Evolutionary conservation across 2,329 filamentous ascomycete species (phyloP), one percentile per base, ranked within the genome.

Genomic region (Trichoderma aggressivum): DNA sequence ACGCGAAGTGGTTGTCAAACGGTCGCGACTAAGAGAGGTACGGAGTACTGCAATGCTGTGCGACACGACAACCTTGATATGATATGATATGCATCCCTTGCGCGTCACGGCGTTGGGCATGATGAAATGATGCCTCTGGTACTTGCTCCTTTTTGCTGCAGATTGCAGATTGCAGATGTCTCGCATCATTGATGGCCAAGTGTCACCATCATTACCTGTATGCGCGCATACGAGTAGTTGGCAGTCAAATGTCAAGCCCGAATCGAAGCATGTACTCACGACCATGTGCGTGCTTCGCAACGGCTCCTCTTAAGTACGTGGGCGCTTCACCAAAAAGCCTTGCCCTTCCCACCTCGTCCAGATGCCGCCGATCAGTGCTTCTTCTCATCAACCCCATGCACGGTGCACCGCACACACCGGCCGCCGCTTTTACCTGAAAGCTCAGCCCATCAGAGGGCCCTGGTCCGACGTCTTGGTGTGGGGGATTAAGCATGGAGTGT

Each of bases 361-460:
- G 8, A 66, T 70, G 21, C 39, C 30, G 69, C 55, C 26, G 69
- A 71, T 66, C 69, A 60, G 39, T 61, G 43, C 67, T 62, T 53
- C 58, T 61, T 53, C 67, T 64, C 60, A 34, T 59, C 60, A 43
- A n/a, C 12, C 14, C 14, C 53, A 50, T 65, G 61, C 70, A 65
- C 53, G 55, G 55, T 66, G 26, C 62, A 61, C 70, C 43, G 55
- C 70, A 61, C 43, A 64, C 14, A 30, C 62, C 43, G 21, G 61
- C 11, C 56, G 21, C 61, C 55, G 61, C 36, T 43, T 18, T 60
- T 28, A 55, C 62, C 62, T 71, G 70, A 66, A 66, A 65, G 61
- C 62, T 66, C 55, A 60, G 61, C 24, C 55, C 61, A 66, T 70
- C 61, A 64, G 32, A n/a, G n/a, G 21, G n/a, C 50, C 68, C 68